Conservation (phyloP, 352 stramenopile species). For the Pythium phragmiticola region DNA sequence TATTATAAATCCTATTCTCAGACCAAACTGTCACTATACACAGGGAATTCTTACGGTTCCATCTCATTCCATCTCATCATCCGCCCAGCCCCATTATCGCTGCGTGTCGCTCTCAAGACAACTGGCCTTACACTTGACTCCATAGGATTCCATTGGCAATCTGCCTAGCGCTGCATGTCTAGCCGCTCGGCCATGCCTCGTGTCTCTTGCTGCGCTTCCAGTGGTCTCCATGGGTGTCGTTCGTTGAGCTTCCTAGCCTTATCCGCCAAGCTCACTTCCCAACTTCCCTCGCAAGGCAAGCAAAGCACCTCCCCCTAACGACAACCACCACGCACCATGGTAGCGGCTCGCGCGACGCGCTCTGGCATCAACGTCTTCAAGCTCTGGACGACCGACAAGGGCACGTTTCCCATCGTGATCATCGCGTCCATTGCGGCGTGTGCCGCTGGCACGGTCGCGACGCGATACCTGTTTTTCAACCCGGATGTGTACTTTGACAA, state of each 20-base stretch:
- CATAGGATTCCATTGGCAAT: neutral
- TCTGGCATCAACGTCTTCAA: constrained; percentile 42
- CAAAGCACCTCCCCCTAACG: neutral
- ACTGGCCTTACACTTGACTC: neutral
- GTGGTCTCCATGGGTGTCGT: neutral
- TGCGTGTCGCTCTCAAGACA: constrained; percentile 10
- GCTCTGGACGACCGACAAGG: constrained; percentile 62
- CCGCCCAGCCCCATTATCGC: neutral
- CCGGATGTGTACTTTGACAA: constrained; percentile 72
- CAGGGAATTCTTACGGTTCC: constrained; percentile 4
- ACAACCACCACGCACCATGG: constrained; percentile 10
- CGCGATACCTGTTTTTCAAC: constrained; percentile 52
- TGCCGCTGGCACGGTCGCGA: constrained; percentile 33
- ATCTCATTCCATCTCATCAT: constrained; percentile 13
- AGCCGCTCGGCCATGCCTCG: constrained; percentile 9
- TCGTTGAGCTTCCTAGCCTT: neutral
- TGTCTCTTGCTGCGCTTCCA: constrained; percentile 21
- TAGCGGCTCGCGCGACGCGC: constrained; percentile 28
- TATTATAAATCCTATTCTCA: neutral
- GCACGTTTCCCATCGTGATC: constrained; percentile 62
- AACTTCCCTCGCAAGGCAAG: constrained; percentile 21
- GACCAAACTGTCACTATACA: constrained; percentile 5
- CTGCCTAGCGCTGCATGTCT: constrained; percentile 18
- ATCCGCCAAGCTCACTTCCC: constrained; percentile 9
- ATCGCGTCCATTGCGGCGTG: constrained; percentile 37